Conservation (phyloP, 1,284 basidiomycete species). For the Rhodofomes roseus region DNA sequence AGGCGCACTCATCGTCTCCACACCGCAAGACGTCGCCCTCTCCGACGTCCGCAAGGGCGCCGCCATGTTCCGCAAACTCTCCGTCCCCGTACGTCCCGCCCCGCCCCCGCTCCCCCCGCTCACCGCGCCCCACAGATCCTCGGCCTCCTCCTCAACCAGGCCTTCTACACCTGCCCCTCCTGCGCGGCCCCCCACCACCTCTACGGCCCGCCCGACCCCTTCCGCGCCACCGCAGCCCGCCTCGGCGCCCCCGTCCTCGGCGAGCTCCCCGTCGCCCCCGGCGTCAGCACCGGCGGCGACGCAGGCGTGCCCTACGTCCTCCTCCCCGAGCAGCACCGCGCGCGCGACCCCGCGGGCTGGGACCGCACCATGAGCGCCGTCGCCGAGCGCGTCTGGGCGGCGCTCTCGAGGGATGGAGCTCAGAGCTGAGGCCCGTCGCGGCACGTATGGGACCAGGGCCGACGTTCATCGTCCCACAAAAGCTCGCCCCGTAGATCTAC, state of each 20-base stretch:
- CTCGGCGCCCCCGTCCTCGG: constrained; percentile 72
- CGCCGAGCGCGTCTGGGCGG: constrained; percentile 40
- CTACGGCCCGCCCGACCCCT: constrained; percentile 73
- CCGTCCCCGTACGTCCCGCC: constrained; percentile 67
- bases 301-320: constrained; percentile 61
- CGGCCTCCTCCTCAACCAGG: constrained; percentile 89
- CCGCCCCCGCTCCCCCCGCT: not conserved
- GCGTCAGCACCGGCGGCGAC: constrained; percentile 78
- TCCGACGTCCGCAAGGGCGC: constrained; percentile 93
- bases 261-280: constrained; percentile 81
- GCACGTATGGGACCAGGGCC: no score
- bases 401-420: constrained; percentile 2
- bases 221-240: constrained; percentile 59
- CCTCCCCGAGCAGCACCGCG: constrained; percentile 21
- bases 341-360: constrained; percentile 33
- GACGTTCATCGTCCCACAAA: no score
- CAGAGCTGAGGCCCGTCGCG: not conserved
- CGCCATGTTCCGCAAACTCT: constrained; percentile 88
- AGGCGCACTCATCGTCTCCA: constrained; percentile 92
- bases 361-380: constrained; percentile 41
- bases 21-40: constrained; percentile 93
- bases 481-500: no score
- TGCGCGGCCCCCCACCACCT: constrained; percentile 73
- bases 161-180: constrained; percentile 81
- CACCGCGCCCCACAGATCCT: constrained; percentile 55